Base-by-base conservation (phyloP, 371 early-diverging fungal genomes). In the Apophysomyces elegans region DNA sequence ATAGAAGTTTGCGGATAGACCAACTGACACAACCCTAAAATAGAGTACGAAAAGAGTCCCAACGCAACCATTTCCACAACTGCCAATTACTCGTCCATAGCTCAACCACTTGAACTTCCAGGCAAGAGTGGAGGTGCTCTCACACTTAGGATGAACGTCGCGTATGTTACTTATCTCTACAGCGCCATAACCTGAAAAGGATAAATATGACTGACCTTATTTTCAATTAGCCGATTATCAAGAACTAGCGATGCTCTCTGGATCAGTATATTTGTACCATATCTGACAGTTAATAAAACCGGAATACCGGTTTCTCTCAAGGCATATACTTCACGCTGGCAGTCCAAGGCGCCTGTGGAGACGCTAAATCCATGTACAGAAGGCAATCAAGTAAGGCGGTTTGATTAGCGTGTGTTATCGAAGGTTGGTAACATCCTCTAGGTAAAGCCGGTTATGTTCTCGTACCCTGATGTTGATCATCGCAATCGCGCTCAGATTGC, bases 241-340 rank as follows among this genome's bases (percentile, higher is more conserved):
- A 72, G 62, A 13, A 56, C 66, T 1, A 70, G 69, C 2, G 73
- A 75, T 39, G 68, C 78, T 0, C 65, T 78, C 1, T 65, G 70
- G 59, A 64, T 83, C 56, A 76, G 65, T 38, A 64, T 83, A 8
- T 79, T 64, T 58, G 64, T 78, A 3, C 80, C 80, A 8, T 84
- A 91, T 64, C 81, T 95, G 1, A 75, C 94, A 59, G 64, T 95
- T 43, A 95, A 95, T 76, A 89, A 90, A 60, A 88, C 92, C 0
- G 88, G 91, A 0, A 71, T 90, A 26, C 79, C 82, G 32, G 75
- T 94, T 46, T 56, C 59, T 13, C 80, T 81, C 9, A 64, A 68
- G 37, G 58, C 68, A 0, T 41, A 64, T 12, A 59, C 58, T 14
- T 64, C 64, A n/a, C 45, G 37, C 70, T 66, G 65, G 38, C 70